A percentile compares a stretch with the other conserved stretches of the same genome.
phyloP scores from a whole-genome alignment of 164 flowering plant genomes.

The Platanus orientalis region DNA sequence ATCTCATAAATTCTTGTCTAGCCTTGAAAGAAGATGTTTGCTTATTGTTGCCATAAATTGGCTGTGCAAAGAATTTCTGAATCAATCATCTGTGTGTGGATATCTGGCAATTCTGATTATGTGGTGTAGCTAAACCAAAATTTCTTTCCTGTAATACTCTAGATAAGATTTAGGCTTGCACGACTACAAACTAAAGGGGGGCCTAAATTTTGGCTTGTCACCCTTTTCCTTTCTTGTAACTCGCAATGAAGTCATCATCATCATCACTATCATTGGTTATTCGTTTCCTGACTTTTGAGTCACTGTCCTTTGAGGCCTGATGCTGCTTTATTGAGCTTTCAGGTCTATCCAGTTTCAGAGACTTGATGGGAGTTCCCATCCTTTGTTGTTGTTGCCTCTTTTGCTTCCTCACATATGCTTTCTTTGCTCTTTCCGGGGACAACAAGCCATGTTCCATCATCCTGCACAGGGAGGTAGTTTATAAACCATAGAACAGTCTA shows the following conservation, averaged over 20 bases:
- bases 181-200: slow-evolving; percentile 5
- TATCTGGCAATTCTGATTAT: neutral
- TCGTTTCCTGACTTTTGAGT: slow-evolving; percentile 60
- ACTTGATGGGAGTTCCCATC: slow-evolving; percentile 73
- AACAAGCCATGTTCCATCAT: slow-evolving; percentile 97
- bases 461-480: slow-evolving; percentile 40
- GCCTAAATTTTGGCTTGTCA: slow-evolving; percentile 18
- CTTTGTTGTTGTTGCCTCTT: slow-evolving; percentile 71
- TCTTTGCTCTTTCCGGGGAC: slow-evolving; percentile 79
- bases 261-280: slow-evolving; percentile 41
- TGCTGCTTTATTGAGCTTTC: slow-evolving; percentile 59
- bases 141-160: neutral
- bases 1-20: neutral
- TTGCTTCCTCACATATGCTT: slow-evolving; percentile 79
- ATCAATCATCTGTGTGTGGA: neutral
- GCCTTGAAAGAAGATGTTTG: too few species aligned
- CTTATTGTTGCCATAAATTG: neutral
- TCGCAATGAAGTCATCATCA: slow-evolving; percentile 62
- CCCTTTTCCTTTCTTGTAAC: slow-evolving; percentile 59
- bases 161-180: neutral
- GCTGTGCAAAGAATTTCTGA: slow-evolving; percentile 5
- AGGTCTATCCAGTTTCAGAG: slow-evolving; percentile 45
- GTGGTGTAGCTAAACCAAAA: neutral
- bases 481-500: neutral
- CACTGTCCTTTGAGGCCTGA: slow-evolving; percentile 53